Base-by-base conservation (phyloP, 2,329 filamentous ascomycete species). In the Rhexocercosporidium sp. region DNA sequence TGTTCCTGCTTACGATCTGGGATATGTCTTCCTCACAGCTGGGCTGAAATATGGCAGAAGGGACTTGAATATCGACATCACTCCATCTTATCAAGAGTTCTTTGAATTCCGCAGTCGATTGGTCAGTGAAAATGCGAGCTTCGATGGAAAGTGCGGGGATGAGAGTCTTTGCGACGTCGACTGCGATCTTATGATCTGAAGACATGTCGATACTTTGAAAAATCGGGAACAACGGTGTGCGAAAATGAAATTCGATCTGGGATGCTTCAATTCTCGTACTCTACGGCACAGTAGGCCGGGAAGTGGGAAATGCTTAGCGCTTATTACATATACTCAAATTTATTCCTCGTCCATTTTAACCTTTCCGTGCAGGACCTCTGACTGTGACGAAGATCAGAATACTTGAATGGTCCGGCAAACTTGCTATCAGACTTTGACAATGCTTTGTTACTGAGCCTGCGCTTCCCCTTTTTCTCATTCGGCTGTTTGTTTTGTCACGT, bases 61-160 rank as follows among this genome's bases (percentile, higher is more conserved):
- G 67, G n/a, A 44, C 51, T 56, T 69, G 44, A 20, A 44, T 18
- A 16, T 63, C 51, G 8, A 53, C 18, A n/a, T 67, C 53, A 31
- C 61, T 65, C 67, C 67, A 69, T 54, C 65, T 54, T 7, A 37
- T 47, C 34, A 67, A 47, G 1, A 51, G 39, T 18, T 14, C 39
- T 37, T 65, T 62, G 62, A 67, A 69, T 1, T 31, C 62, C 22
- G 29, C 22, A 27, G 18, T 37, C 34, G n/a, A 34, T 7, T 59
- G 41, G 31, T 69, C 46, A 16, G 39, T 49, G 9, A 66, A 25
- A 27, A 69, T 31, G 27, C 64, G n/a, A 12, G 60, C 41, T n/a
- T 34, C 25, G 14, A 18, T 41, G 29, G 64, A 59, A 31, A 69
- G 60, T 14, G 46, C 18, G 25, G 20, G 14, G 2, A 12, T 27